Base-by-base conservation (phyloP, 805 yeast species). In the Ogataea zsoltii region DNA sequence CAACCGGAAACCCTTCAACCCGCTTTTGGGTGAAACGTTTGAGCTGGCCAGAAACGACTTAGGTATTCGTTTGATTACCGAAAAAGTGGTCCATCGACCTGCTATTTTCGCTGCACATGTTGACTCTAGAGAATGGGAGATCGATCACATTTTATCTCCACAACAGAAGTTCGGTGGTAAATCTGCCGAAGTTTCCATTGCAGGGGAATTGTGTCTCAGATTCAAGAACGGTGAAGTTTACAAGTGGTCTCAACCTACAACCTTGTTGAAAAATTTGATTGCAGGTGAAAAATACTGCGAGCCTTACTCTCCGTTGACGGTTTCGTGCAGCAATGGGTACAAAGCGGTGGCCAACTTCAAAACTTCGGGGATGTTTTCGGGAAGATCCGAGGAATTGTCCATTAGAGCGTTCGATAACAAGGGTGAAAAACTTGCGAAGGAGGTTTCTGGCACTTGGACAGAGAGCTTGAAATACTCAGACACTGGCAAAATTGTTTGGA, bases 271-370 rank as follows among this genome's bases (percentile, higher is more conserved):
- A 57, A 92, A 92, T 61, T 75, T 94, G 38, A 81, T 94, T 57
- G 96, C 97, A 1, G 98, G 99, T 19, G 99, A 94, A 58, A 86
- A 89, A 63, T 94, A 91, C 64, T 74, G 88, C 12, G 99, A 94
- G 61, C 99, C 99, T 1, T 72, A 76, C 2, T 82, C 88, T 14
- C 66, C 81, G 2, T 72, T 88, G 49, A 79, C 83, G 0, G 73
- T 94, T 2, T 75, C 77, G 37, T 79, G 90, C 2, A 79, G 88
- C 2, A 70, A 69, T n/a, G 95, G 95, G 0, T 72, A 75, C 33
- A 79, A 73, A 50, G 88, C 96, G 0, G 73, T 76, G 2, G 82
- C 88, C 15, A 85, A 79, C 41, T 94, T 88, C 70, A 55, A 88
- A 48, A 74, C 82, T 37, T 85, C 90, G 18, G 91, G 95, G 3